Conservation (phyloP, 768 basidiomycete genomes). For the Clitopilus hobsonii region DNA sequence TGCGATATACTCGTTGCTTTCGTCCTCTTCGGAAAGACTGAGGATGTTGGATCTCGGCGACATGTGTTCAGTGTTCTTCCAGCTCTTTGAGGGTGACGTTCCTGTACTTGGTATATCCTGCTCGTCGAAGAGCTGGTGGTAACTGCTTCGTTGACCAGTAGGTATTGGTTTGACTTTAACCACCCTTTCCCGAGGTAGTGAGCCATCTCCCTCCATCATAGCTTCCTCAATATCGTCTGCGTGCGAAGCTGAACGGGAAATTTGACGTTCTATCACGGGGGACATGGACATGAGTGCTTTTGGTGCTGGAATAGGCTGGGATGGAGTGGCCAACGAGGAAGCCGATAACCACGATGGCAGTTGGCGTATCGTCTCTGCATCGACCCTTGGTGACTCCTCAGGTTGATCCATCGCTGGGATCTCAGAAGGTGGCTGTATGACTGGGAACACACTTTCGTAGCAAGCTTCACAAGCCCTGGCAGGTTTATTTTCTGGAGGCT, state of each 20-base stretch:
- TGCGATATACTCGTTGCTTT: not conserved
- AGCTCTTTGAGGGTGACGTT: constrained; percentile 34
- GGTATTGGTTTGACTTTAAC: constrained; percentile 28
- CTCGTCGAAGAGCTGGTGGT: constrained; percentile 62
- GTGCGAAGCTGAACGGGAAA: not conserved
- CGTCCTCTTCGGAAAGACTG: constrained; percentile 10
- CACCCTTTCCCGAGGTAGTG: constrained; percentile 18
- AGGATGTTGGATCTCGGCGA: constrained; percentile 10
- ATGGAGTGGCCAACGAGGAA: constrained; percentile 40
- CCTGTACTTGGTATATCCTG: not conserved
- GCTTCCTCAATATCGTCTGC: constrained; percentile 11
- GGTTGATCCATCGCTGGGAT: constrained; percentile 4
- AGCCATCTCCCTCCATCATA: constrained; percentile 9
- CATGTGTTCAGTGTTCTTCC: constrained; percentile 11
- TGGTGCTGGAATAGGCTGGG: constrained; percentile 18
- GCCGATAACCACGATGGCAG: constrained; percentile 55
- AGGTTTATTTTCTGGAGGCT: constrained; percentile 35
- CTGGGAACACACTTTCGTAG: constrained; percentile 81
- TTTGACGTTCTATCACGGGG: constrained; percentile 15
- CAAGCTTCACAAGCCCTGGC: constrained; percentile 84
- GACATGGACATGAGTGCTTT: constrained; percentile 37
- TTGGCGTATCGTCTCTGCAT: constrained; percentile 33
- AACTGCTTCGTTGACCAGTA: constrained; percentile 51
- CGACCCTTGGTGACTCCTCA: constrained; percentile 4
- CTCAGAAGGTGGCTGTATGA: constrained; percentile 32